phyloP scores from a whole-genome alignment of 768 basidiomycete genomes.

The Amyloporia xantha region DNA sequence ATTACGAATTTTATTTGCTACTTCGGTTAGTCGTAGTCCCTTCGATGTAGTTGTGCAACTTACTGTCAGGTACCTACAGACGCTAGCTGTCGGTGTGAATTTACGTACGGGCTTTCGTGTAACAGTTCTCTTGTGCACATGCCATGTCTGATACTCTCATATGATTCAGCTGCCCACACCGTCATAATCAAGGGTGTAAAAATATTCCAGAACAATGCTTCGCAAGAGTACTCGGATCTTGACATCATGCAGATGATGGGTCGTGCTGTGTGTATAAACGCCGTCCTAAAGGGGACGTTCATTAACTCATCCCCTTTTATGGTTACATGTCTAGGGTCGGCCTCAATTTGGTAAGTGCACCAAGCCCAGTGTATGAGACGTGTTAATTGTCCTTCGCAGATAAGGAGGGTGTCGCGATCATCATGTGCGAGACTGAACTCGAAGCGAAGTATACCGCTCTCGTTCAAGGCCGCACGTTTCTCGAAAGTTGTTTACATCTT shows the following conservation, averaged over 20 bases:
- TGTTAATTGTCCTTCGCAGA: conserved; percentile 36
- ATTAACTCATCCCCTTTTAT: too few species aligned
- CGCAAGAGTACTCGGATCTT: conserved; percentile 82
- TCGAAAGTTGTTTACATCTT: conserved; percentile 82
- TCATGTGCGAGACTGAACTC: conserved; percentile 70
- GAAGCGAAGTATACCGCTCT: conserved; percentile 68
- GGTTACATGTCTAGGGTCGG: conserved; percentile 63
- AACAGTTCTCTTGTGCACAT: neutral
- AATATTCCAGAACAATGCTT: conserved; percentile 61
- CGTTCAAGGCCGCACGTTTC: conserved; percentile 60
- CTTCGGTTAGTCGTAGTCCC: conserved; percentile 54
- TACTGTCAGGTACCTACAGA: conserved; percentile 38
- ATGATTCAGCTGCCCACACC: conserved; percentile 82
- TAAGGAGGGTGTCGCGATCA: conserved; percentile 75
- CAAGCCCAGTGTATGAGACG: neutral
- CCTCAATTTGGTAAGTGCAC: conserved; percentile 73
- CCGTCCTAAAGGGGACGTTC: neutral
- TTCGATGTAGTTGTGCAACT: conserved; percentile 5
- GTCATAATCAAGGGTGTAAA: conserved; percentile 92
- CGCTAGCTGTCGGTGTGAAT: conserved; percentile 94
- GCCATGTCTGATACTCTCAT: neutral
- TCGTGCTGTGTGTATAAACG: conserved; percentile 56
- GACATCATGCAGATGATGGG: conserved; percentile 98
- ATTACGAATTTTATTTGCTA: conserved; percentile 69
- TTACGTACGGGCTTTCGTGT: conserved; percentile 62